Evolutionary conservation across 306 rosid species (phyloP), one percentile per base, ranked within the genome.

Genomic region (Canavalia gladiata): DNA sequence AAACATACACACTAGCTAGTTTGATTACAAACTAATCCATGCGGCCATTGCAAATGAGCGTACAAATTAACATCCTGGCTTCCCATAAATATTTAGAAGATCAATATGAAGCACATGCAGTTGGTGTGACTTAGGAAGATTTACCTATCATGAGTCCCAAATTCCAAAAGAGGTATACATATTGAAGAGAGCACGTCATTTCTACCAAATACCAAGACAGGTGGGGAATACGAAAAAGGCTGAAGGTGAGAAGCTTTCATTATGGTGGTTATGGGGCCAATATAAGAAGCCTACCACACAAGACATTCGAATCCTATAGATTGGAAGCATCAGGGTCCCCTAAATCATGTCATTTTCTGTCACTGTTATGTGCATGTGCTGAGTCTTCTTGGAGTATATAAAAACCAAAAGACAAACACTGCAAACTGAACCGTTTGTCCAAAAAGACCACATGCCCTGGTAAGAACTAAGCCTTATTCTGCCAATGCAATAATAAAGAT

Each of bases 281-380:
- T 39, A 43, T 7, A 72, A 62, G 25, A 49, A 62, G 56, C 13
- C 46, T 33, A 79, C 31, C 47, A 25, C 70, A 63, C 59, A 81
- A 81, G 75, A 74, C 75, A 56, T 68, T 43, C 47, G 34, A 57
- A 66, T 56, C 8, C 30, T 39, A 31, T 65, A 43, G 43, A 54
- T 18, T 74, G 58, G 68, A 63, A 73, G 55, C 39, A 59, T 30
- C 33, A 37, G 49, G 54, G 56, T 7, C 55, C 82, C 77, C 8
- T 0, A 37, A 49, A 67, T 58, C 54, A 33, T 9, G 82, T 79
- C 84, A 74, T 62, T 74, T 58, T 50, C 81, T 65, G 49, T 30
- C 67, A 74, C 42, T 75, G 47, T 66, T 75, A 57, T 30, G 3
- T 55, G 83, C 86, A 74, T 73, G 68, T 84, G 72, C 58, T 18